Percentiles rank a stretch among this genome's conserved stretches.
Evolutionary conservation across 2,329 filamentous ascomycete species (phyloP).

Genomic region (Dendrostoma leiphaemia): DNA sequence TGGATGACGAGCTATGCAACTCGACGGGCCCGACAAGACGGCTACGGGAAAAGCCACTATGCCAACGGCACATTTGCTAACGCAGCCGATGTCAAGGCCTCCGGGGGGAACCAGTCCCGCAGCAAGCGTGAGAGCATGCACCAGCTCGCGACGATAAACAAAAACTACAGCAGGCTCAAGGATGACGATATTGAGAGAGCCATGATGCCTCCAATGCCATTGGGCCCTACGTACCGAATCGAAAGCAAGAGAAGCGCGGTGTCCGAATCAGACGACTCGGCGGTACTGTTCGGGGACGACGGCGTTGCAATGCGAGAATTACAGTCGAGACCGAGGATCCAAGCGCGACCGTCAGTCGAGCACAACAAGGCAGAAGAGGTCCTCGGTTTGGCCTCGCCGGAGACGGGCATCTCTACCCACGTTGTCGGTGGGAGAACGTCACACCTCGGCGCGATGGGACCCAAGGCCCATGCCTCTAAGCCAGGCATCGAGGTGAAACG

Average conservation of each 20-base stretch:
- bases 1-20: conserved; percentile 13
- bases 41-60: not conserved
- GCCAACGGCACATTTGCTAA: not conserved
- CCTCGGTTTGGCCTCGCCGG: not conserved
- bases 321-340: not conserved
- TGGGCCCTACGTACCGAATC: not conserved
- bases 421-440: not conserved
- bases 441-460: not conserved
- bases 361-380: not conserved
- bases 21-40: not conserved
- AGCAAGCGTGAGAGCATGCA: not conserved
- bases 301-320: not conserved
- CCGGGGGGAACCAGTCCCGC: not conserved
- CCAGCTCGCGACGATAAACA: not conserved
- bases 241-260: not conserved
- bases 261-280: not conserved
- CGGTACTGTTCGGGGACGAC: not conserved
- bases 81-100: not conserved
- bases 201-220: conserved; percentile 1
- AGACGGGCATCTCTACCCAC: conserved; percentile 9
- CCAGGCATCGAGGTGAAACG: conserved; percentile 12
- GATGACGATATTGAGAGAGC: conserved; percentile 10
- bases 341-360: not conserved
- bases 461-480: not conserved
- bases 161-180: conserved; percentile 6